Conservation (phyloP, 257 asterid genomes). For the Scutellaria minor region DNA sequence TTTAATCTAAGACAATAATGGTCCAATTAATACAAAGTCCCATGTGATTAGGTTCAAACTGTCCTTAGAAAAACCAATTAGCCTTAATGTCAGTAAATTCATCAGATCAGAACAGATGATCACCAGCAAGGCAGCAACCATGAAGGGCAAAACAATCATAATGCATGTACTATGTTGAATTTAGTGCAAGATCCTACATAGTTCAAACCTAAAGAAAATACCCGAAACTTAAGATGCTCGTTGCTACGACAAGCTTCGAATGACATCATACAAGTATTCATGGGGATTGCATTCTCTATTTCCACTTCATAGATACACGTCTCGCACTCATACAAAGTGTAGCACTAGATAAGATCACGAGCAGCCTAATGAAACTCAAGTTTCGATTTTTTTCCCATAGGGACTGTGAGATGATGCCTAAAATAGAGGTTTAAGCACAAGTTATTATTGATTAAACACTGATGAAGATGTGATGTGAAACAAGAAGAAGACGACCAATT, state of each 20-base stretch:
- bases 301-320: not conserved
- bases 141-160: too few species aligned
- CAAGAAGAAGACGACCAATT: constrained; percentile 2
- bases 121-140: too few species aligned
- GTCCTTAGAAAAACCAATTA: constrained; percentile 41
- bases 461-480: not conserved
- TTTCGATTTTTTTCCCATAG: too few species aligned
- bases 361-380: too few species aligned
- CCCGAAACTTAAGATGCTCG: constrained; percentile 29
- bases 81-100: constrained; percentile 57
- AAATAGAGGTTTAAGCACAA: not conserved
- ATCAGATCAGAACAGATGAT: not conserved
- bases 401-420: not conserved
- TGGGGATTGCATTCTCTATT: not conserved
- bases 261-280: constrained; percentile 9
- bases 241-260: constrained; percentile 27
- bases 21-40: constrained; percentile 56
- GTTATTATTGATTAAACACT: not conserved
- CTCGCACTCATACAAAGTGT: too few species aligned
- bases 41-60: constrained; percentile 82
- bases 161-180: too few species aligned
- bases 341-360: too few species aligned
- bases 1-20: constrained; percentile 53
- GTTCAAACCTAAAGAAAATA: constrained; percentile 28
- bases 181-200: too few species aligned